Base-by-base conservation (phyloP, 2,329 filamentous ascomycete genomes). In the Leptographium lundbergii region DNA sequence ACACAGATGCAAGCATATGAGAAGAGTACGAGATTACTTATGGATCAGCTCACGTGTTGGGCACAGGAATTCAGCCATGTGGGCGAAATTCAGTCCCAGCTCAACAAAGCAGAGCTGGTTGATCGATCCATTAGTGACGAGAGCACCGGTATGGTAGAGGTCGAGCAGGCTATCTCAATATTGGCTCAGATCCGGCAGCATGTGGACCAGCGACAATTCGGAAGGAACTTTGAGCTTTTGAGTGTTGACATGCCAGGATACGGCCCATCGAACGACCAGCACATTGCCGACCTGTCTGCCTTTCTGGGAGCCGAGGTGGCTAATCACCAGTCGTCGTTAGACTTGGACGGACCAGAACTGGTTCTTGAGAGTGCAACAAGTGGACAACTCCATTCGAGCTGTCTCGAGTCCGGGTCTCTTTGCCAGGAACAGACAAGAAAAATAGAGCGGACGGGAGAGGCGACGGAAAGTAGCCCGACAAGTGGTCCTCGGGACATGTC, bases 61-160 rank as follows among this genome's bases (percentile, higher is more conserved):
- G 61, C 61, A 3, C 53, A 60, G 19, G 62, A 63, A 10, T 56
- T 59, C 27, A 29, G 32, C 3, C 56, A 63, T 24, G 53, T 62
- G 22, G 47, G 53, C 1, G 48, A 47, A n/a, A 57, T 63, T 13
- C 57, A 57, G 6, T 24, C 55, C 4, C 58, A 57, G 22, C 60
- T 63, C 1, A 56, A 61, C n/a, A 63, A 51, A 52, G 52, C 63
- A 2, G 56, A 51, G 2, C 54, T 58, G 32, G 58, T 59, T 6
- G 56, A 57, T 54, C 57, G 50, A 45, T 39, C 14, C 36, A 55
- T 57, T 4, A 57, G 59, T 22, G 22, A 29, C 3, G 54, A 24
- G 4, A 58, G 54, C 2, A 58, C 57, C 19, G 51, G 54, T 13
- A 58, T 59, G 17, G 24, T 42, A 6, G 62, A 64, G 47, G 56